Evolutionary conservation across 805 yeast species (phyloP).

Genomic region (Grigorovia humatica): DNA sequence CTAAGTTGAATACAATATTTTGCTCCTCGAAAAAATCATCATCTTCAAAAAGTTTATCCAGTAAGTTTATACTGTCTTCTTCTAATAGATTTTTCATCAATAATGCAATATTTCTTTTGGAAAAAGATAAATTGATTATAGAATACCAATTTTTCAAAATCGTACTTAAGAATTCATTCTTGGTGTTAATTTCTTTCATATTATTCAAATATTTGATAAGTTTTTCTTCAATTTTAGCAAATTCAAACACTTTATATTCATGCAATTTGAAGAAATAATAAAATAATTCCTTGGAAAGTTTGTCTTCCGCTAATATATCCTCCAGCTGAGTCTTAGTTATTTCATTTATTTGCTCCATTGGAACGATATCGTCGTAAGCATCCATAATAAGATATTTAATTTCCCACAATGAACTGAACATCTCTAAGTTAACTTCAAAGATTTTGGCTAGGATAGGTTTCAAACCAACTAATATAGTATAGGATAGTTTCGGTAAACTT

Average conservation of each 20-base stretch:
- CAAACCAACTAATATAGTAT: constrained; percentile 17
- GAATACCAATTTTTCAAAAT: constrained; percentile 48
- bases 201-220: constrained; percentile 21
- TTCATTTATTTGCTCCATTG: constrained; percentile 16
- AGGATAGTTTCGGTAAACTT: constrained; percentile 34
- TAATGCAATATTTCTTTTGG: constrained; percentile 19
- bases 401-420: constrained; percentile 32
- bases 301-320: not conserved
- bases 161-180: constrained; percentile 9
- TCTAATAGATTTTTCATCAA: constrained; percentile 27
- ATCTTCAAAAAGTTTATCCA: constrained; percentile 25
- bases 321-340: constrained; percentile 1
- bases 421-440: constrained; percentile 13
- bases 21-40: constrained; percentile 41
- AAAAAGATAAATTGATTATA: constrained; percentile 31
- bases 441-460: constrained; percentile 18
- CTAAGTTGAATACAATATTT: constrained; percentile 27
- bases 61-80: constrained; percentile 9
- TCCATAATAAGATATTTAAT: constrained; percentile 38
- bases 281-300: constrained; percentile 15
- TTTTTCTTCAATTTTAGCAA: constrained; percentile 8
- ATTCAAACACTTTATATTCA: constrained; percentile 33
- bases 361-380: constrained; percentile 33
- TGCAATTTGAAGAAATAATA: constrained; percentile 39
- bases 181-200: constrained; percentile 3